Evolutionary conservation across 257 asterid species (phyloP).

Genomic region (Mentha longifolia): DNA sequence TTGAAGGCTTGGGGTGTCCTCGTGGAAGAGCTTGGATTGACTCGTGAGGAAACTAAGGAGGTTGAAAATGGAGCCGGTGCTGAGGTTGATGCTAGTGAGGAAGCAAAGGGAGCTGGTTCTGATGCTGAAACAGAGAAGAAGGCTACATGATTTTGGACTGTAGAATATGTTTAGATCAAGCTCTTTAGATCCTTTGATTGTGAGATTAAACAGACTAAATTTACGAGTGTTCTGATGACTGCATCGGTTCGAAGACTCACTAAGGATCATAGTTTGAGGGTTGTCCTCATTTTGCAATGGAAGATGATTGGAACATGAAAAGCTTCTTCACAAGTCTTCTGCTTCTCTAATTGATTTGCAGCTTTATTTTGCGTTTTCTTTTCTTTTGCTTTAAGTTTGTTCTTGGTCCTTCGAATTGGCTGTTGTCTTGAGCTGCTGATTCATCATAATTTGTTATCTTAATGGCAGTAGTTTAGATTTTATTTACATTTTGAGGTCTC

Average conservation of each 20-base stretch:
- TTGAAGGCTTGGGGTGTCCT: conserved; percentile 72
- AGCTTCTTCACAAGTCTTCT: conserved; percentile 9
- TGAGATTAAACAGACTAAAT: neutral
- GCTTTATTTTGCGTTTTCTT: neutral
- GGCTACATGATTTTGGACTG: conserved; percentile 33
- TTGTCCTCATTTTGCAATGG: neutral
- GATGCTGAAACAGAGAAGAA: conserved; percentile 29
- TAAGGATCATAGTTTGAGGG: neutral
- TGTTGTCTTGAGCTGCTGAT: conserved; percentile 6
- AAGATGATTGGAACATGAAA: conserved; percentile 17
- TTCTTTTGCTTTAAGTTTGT: neutral
- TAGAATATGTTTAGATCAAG: conserved; percentile 3
- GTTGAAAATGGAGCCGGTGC: neutral
- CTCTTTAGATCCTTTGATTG: conserved; percentile 22
- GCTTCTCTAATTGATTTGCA: neutral
- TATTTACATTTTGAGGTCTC: neutral
- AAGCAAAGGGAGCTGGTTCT: conserved; percentile 23
- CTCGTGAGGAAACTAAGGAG: conserved; percentile 34
- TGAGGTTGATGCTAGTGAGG: conserved; percentile 27
- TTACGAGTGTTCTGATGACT: neutral
- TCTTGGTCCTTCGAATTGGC: neutral
- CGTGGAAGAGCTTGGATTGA: conserved; percentile 59
- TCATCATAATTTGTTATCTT: neutral
- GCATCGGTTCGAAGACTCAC: neutral
- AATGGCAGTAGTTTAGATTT: neutral